Percentiles rank a stretch among this genome's conserved stretches.
Conservation (phyloP, 257 asterid genomes). For the Nicotiana knightiana region DNA sequence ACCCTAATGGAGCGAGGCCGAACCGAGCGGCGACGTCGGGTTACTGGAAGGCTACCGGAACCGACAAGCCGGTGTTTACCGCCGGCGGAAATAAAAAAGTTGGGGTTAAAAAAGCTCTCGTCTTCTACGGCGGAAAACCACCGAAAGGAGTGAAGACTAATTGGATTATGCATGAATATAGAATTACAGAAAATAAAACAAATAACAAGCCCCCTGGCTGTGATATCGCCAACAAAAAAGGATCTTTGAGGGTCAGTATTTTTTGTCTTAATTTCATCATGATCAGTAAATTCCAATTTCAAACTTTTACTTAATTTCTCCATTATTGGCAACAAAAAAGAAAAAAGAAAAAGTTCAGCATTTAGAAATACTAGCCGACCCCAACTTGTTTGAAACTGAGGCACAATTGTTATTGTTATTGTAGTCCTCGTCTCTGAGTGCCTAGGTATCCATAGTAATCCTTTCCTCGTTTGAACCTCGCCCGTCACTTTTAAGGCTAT, state of each 20-base stretch:
- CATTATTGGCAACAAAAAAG: too few species aligned
- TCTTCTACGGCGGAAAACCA: constrained; percentile 52
- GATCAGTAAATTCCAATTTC: background rate
- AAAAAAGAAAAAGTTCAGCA: too few species aligned
- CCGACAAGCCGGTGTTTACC: constrained; percentile 49
- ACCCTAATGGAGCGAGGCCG: constrained; percentile 53
- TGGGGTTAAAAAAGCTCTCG: constrained; percentile 50
- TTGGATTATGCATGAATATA: constrained; percentile 61
- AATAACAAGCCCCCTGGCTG: constrained; percentile 37
- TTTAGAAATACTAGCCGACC: too few species aligned
- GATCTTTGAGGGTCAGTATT: constrained; percentile 12
- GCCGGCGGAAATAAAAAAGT: constrained; percentile 51
- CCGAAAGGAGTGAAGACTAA: constrained; percentile 50
- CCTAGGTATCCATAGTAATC: too few species aligned
- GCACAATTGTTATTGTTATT: too few species aligned
- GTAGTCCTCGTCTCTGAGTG: too few species aligned
- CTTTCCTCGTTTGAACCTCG: too few species aligned
- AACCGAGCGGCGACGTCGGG: constrained; percentile 56
- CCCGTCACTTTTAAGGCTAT: too few species aligned
- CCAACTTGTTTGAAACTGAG: too few species aligned
- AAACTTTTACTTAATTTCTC: background rate
- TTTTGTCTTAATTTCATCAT: background rate
- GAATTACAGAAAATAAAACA: constrained; percentile 42
- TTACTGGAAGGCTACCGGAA: constrained; percentile 58
- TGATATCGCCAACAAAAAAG: constrained; percentile 22